phyloP scores from a whole-genome alignment of 345 rosid species.

The Reutealis trisperma region DNA sequence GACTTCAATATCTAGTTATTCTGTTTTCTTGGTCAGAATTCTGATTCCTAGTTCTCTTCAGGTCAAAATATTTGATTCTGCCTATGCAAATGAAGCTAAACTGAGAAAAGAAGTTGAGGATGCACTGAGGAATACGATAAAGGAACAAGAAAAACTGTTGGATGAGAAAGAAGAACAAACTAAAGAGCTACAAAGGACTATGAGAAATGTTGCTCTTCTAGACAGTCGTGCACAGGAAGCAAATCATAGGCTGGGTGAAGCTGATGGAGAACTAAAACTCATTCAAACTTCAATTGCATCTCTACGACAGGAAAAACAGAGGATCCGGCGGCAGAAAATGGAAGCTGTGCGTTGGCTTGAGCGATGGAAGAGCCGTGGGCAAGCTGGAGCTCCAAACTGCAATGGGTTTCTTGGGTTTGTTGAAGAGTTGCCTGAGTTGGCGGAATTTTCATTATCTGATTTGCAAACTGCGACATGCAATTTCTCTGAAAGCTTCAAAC shows the following conservation, averaged over 20 bases:
- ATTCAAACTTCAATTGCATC: slow-evolving; percentile 55
- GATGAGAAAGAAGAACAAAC: slow-evolving; percentile 47
- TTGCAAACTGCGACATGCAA: slow-evolving; percentile 63
- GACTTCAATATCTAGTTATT: slow-evolving; percentile 2
- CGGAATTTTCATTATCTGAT: slow-evolving; percentile 60
- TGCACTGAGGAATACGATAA: slow-evolving; percentile 30
- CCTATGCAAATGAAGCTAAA: slow-evolving; percentile 43
- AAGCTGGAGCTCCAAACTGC: slow-evolving; percentile 45
- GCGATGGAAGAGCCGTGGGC: slow-evolving; percentile 58
- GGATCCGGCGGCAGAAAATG: slow-evolving; percentile 54
- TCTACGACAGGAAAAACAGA: slow-evolving; percentile 59
- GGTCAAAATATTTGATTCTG: slow-evolving; percentile 50
- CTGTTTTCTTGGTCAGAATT: slow-evolving; percentile 2
- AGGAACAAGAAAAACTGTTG: slow-evolving; percentile 46
- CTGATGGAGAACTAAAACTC: slow-evolving; percentile 45
- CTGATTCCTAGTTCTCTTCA: slow-evolving; percentile 25
- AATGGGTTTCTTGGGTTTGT: slow-evolving; percentile 43
- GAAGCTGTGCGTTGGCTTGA: slow-evolving; percentile 73
- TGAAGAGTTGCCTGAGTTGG: slow-evolving; percentile 57
- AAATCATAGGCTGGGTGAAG: slow-evolving; percentile 50
- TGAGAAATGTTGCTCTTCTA: slow-evolving; percentile 55
- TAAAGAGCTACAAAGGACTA: slow-evolving; percentile 52
- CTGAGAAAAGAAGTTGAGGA: slow-evolving; percentile 53
- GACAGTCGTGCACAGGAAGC: slow-evolving; percentile 56
- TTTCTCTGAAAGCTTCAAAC: slow-evolving; percentile 72